These are phyloP conservation scores for Narthecium ossifragum DNA, from an alignment of 106 monocot genomes.

Conservation along the genomic window DNA sequence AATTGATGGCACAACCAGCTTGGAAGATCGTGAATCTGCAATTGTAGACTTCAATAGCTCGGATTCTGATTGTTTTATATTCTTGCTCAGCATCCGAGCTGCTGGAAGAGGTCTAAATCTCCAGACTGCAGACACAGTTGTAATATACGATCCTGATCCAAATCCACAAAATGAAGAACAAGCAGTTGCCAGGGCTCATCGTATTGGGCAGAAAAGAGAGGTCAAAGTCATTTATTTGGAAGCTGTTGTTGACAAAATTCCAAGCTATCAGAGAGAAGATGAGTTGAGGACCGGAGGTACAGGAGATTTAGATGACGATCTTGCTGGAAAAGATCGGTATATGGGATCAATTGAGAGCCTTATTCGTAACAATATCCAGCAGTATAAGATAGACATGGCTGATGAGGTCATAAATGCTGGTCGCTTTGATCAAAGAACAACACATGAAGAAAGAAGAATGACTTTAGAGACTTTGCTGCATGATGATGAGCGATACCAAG, in stretches of 20 bases:
- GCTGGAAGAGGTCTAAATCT: slow-evolving; percentile 97
- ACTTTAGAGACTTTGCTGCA: slow-evolving; percentile 89
- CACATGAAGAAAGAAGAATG: slow-evolving; percentile 96
- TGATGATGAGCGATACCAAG: slow-evolving; percentile 96
- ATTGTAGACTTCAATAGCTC: slow-evolving; percentile 93
- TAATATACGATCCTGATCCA: slow-evolving; percentile 98
- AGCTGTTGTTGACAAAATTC: slow-evolving; percentile 91
- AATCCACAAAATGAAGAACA: slow-evolving; percentile 99
- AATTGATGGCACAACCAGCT: slow-evolving; percentile 94
- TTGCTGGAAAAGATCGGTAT: slow-evolving; percentile 93
- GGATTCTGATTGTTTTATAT: slow-evolving; percentile 83
- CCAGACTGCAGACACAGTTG: slow-evolving; percentile 94
- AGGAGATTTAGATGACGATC: slow-evolving; percentile 78
- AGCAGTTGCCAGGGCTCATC: slow-evolving; percentile 96
- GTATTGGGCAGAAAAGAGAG: slow-evolving; percentile 90
- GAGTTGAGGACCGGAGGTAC: slow-evolving; percentile 74
- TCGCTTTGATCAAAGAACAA: slow-evolving; percentile 96
- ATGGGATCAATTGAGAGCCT: slow-evolving; percentile 93
- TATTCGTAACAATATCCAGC: slow-evolving; percentile 92
- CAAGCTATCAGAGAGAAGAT: slow-evolving; percentile 95
- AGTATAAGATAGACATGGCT: slow-evolving; percentile 98
- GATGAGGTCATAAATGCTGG: slow-evolving; percentile 99
- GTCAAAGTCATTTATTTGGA: slow-evolving; percentile 98
- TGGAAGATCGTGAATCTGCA: slow-evolving; percentile 90
- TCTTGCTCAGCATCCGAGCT: slow-evolving; percentile 97